phyloP scores from a whole-genome alignment of 2,329 filamentous ascomycete genomes.

The Helotiales sp. region DNA sequence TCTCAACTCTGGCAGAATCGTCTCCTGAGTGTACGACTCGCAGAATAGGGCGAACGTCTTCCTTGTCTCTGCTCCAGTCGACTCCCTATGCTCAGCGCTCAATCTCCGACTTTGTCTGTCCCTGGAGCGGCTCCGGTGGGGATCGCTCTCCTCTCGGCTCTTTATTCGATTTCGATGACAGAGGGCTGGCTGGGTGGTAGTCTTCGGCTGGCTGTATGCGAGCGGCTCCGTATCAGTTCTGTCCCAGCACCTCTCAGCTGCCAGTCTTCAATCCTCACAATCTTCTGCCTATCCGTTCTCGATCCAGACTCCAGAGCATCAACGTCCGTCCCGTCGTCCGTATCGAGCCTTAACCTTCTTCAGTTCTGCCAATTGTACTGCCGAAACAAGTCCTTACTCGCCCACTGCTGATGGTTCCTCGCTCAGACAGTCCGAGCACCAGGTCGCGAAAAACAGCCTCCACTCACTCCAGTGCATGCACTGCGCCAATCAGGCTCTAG shows the following conservation, averaged over 20 bases:
- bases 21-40: background rate
- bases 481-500: background rate
- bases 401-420: background rate
- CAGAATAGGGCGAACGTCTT: constrained; percentile 2
- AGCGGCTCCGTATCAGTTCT: too few species aligned
- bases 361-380: background rate
- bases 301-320: background rate
- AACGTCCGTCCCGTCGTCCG: background rate
- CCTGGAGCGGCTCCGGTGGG: background rate
- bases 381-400: background rate
- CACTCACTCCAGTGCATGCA: too few species aligned
- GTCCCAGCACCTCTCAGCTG: too few species aligned
- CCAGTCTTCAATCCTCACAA: too few species aligned
- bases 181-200: background rate
- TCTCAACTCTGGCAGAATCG: too few species aligned
- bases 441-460: too few species aligned
- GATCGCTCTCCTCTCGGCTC: background rate
- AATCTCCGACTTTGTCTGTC: constrained; percentile 3
- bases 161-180: background rate
- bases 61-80: background rate
- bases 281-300: background rate
- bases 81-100: background rate
- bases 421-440: background rate
- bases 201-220: too few species aligned
- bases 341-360: background rate